Base-by-base conservation (phyloP, 208 protist genomes). In the Leishmania braziliensis region DNA sequence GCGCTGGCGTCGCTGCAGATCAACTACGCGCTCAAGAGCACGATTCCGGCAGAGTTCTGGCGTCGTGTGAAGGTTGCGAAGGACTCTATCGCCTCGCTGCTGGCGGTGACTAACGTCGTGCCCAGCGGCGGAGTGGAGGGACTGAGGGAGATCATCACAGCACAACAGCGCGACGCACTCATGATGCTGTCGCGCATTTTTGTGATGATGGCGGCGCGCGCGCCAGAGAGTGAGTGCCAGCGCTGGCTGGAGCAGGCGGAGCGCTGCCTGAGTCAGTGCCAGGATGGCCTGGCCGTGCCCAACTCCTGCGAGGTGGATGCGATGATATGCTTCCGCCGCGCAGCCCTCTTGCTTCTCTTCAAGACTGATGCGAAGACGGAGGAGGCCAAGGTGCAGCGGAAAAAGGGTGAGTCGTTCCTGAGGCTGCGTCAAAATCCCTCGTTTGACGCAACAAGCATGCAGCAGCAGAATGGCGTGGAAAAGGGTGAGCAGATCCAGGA, bases 151-250 rank as follows among this genome's bases (percentile, higher is more conserved):
- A 89, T 92, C 56, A 90, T 97, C 18, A 88, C 86, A 43, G 83
- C 78, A 36, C 94, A 97, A 83, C 94, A 95, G 87, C 86, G 90
- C 20, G 91, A 96, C 66, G 93, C 91, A 10, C 84, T 97, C 50
- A 80, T 90, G 77, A 81, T 95, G 77, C 81, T 97, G 36, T 89
- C 90, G 39, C 90, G 90, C 77, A 85, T 95, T 8, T 95, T 95
- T 78, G 89, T 97, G 50, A 91, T 95, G 63, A 97, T 97, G 92
- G 94, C 94, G 29, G 88, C 92, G 70, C 90, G 94, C 5, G 86
- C 92, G 5, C 94, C 94, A 20, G 85, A 91, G 82, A 90, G 92
- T 46, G 88, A 96, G 76, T 84, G 74, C 23, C 85, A 83, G 23
- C 86, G 86, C 16, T 90, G 91, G 86, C 89, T 97, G 43, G 88